Percentiles rank a stretch among this genome's conserved stretches.
Evolutionary conservation across 2,329 filamentous ascomycete species (phyloP).

Genomic region (Sarocladiaceae sp.): DNA sequence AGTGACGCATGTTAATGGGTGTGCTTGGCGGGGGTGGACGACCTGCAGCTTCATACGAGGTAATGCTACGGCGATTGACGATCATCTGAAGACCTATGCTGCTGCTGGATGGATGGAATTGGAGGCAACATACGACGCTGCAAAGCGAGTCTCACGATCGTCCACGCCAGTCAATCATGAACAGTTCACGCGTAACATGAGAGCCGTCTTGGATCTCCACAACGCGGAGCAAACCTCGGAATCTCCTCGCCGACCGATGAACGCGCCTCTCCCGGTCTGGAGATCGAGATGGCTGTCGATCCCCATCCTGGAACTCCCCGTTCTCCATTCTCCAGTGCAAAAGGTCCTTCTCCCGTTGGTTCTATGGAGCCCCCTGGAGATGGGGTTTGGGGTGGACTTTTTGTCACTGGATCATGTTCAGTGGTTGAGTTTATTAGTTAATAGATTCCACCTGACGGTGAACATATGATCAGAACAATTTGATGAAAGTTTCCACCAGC

Average conservation of each 20-base stretch:
- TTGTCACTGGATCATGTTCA: too few species aligned
- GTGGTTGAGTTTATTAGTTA: too few species aligned
- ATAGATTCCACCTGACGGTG: not conserved
- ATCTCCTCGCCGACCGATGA: not conserved
- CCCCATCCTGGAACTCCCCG: not conserved
- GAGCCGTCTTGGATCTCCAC: not conserved
- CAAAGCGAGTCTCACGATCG: not conserved
- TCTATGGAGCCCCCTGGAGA: not conserved
- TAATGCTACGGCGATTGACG: too few species aligned
- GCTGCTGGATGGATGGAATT: not conserved
- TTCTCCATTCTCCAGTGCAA: not conserved
- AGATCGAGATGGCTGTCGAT: not conserved
- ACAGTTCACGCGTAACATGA: not conserved
- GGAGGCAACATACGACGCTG: not conserved
- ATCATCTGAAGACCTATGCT: too few species aligned
- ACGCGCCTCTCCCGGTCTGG: not conserved
- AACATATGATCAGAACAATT: not conserved
- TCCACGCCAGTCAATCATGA: not conserved
- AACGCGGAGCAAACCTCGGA: not conserved
- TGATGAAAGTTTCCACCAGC: not conserved
- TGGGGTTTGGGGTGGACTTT: not conserved
- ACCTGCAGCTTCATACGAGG: too few species aligned
- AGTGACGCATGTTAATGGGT: not conserved
- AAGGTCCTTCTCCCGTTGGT: slow-evolving; percentile 4
- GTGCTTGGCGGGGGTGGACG: not conserved